These are phyloP conservation scores for Kokia cookei DNA, from an alignment of 441 rosid species.

Conservation along the genomic window DNA sequence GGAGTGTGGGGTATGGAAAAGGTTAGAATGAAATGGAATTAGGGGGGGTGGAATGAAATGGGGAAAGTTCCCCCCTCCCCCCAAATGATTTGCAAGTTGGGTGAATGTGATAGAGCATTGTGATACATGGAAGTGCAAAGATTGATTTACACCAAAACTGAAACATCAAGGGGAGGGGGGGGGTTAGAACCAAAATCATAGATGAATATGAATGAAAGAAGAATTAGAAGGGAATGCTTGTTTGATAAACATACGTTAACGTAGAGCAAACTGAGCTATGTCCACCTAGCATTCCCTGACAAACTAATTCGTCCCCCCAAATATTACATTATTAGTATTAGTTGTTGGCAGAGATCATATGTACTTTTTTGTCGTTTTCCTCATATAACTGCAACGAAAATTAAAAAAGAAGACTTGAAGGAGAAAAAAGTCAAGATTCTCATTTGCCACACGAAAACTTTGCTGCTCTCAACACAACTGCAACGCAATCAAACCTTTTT, in stretches of 20 bases:
- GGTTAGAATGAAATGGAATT: background rate
- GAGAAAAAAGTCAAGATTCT: background rate
- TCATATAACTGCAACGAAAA: background rate
- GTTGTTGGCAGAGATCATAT: background rate
- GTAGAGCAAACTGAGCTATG: background rate
- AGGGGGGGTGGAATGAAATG: too few relatives aligned
- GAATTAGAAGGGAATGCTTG: background rate
- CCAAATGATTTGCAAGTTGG: background rate
- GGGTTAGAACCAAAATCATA: too few relatives aligned
- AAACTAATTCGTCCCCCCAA: background rate
- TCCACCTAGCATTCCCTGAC: background rate
- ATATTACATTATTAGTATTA: background rate
- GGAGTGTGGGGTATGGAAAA: background rate
- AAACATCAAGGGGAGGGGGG: too few relatives aligned
- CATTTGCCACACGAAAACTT: background rate
- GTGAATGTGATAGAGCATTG: background rate
- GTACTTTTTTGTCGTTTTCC: background rate
- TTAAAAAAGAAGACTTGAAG: background rate
- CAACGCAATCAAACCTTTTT: background rate
- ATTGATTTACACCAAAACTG: too few relatives aligned
- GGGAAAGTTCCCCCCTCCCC: background rate
- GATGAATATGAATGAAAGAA: too few relatives aligned
- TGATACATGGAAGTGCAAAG: background rate
- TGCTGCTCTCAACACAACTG: background rate
- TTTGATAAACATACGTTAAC: background rate